Percentiles rank a stretch among this genome's conserved stretches.
Conservation (phyloP, 495 filamentous ascomycete genomes). For the Penicillium longicatenatum region DNA sequence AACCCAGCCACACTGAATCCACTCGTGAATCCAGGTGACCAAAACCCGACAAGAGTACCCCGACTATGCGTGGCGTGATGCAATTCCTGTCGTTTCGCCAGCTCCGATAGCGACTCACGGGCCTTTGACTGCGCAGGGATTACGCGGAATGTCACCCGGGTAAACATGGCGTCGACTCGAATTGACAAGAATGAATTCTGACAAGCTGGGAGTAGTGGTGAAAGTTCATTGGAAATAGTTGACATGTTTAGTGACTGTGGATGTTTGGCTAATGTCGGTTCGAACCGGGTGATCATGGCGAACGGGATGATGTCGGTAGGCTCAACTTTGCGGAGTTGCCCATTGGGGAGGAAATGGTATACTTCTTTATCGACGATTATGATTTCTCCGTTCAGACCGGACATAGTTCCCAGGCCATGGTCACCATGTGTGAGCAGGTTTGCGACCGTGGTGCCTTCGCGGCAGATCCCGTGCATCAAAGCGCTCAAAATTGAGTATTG, state of each 20-base stretch:
- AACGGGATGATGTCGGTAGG: background rate
- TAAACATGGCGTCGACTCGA: background rate
- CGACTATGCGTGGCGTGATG: background rate
- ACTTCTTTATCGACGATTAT: slow-evolving; percentile 48
- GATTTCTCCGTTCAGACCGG: slow-evolving; percentile 52
- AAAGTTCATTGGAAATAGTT: background rate
- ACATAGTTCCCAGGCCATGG: slow-evolving; percentile 56
- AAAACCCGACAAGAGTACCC: background rate
- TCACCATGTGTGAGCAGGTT: slow-evolving; percentile 44
- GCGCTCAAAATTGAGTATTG: slow-evolving; percentile 54
- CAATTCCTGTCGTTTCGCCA: background rate
- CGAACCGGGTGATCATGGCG: background rate
- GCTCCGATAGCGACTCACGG: background rate
- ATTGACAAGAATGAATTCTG: background rate
- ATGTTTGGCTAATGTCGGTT: background rate
- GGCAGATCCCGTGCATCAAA: slow-evolving; percentile 53
- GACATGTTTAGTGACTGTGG: background rate
- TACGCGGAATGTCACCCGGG: background rate
- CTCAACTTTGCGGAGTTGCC: background rate
- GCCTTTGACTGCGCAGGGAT: background rate
- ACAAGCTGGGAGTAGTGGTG: background rate
- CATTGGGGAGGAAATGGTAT: slow-evolving; percentile 38
- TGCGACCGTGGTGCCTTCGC: slow-evolving; percentile 38
- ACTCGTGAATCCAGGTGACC: background rate
- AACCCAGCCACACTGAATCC: slow-evolving; percentile 1